Conservation (phyloP, 2,329 filamentous ascomycete species). For the Monilinia aucupariae region DNA sequence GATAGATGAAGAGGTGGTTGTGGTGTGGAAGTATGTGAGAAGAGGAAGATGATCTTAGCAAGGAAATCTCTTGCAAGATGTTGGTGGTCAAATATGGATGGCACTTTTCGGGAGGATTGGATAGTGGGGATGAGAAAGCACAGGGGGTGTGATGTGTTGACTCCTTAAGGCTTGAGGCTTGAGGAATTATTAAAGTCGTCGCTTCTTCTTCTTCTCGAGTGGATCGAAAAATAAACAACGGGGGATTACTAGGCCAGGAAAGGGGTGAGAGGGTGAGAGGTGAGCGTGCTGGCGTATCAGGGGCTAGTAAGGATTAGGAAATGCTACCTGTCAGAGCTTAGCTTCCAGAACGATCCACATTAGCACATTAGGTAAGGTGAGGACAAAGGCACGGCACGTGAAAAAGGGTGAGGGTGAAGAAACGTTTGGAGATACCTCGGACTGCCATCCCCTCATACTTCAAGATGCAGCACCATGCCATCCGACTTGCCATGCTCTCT, state of each 20-base stretch:
- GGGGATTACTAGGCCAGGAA: conserved; percentile 8
- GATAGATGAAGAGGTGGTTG: conserved; percentile 22
- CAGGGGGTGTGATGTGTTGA: conserved; percentile 15
- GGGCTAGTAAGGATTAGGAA: conserved; percentile 11
- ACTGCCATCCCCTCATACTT: not conserved
- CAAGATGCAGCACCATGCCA: not conserved
- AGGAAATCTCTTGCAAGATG: conserved; percentile 18
- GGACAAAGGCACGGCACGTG: not conserved
- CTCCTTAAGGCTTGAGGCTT: too few species aligned
- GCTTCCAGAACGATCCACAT: conserved; percentile 8
- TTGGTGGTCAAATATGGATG: conserved; percentile 20
- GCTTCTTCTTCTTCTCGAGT: conserved; percentile 12
- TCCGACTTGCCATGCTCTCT: conserved; percentile 16
- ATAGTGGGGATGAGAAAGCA: conserved; percentile 23
- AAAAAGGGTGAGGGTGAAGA: too few species aligned
- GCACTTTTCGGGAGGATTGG: conserved; percentile 18
- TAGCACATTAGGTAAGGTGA: too few species aligned
- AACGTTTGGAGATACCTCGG: too few species aligned
- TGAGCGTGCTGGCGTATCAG: conserved; percentile 4
- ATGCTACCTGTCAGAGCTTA: not conserved
- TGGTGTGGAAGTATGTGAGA: conserved; percentile 6
- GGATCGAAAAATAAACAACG: conserved; percentile 15
- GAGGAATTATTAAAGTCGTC: conserved; percentile 19
- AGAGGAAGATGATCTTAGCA: conserved; percentile 17
- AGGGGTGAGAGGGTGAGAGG: conserved; percentile 16